Percentiles rank a stretch among this genome's conserved stretches.
Conservation (phyloP, 257 asterid species). For the Nicotiana paniculata region DNA sequence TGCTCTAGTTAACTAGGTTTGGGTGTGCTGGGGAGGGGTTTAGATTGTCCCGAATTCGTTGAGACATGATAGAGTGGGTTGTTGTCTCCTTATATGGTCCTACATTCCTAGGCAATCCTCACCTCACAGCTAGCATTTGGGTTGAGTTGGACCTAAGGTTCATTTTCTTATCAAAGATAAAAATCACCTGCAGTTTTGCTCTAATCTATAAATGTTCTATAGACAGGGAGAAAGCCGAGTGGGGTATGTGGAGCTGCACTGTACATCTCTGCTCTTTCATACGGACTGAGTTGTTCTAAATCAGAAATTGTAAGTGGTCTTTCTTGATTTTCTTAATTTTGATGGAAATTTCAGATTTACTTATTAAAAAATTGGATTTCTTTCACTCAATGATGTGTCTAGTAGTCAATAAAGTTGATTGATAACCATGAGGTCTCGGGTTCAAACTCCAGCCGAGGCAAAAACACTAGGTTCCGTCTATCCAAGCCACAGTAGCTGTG, state of each 20-base stretch:
- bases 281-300: conserved; percentile 61
- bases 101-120: neutral
- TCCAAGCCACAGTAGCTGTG: too few relatives aligned
- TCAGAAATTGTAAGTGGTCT: conserved; percentile 61
- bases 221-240: conserved; percentile 98
- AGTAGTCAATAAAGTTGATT: too few relatives aligned
- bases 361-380: too few relatives aligned
- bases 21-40: too few relatives aligned
- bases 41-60: neutral
- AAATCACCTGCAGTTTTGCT: neutral
- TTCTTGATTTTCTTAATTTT: neutral
- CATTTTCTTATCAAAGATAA: neutral
- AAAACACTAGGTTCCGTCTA: too few relatives aligned
- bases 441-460: too few relatives aligned
- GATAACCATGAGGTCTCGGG: too few relatives aligned
- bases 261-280: conserved; percentile 71
- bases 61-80: neutral
- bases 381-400: too few relatives aligned
- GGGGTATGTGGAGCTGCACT: conserved; percentile 95
- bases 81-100: neutral
- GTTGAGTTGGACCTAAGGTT: neutral
- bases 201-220: conserved; percentile 19
- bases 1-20: too few relatives aligned
- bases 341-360: neutral
- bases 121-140: neutral